A percentile compares a stretch with the other conserved stretches of the same genome.
These are phyloP conservation scores for Microcos paniculata DNA, from an alignment of 345 rosid genomes.

Conservation along the genomic window DNA sequence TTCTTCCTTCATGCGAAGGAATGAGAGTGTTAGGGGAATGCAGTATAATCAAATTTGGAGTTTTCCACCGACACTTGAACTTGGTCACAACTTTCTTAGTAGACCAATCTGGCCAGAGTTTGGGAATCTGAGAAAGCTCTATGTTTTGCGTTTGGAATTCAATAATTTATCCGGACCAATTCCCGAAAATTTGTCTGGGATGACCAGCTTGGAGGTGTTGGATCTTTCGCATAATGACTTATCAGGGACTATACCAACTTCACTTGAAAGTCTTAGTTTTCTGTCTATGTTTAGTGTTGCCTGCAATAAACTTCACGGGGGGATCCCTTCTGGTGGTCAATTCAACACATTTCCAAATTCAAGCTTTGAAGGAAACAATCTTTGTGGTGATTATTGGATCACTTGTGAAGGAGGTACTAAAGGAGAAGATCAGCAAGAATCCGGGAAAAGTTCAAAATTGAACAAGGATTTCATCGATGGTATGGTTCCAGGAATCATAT, in stretches of 20 bases:
- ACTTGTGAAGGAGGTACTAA: constrained; percentile 25
- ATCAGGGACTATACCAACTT: constrained; percentile 37
- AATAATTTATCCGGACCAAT: constrained; percentile 37
- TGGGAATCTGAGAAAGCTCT: constrained; percentile 46
- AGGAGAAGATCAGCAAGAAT: background rate
- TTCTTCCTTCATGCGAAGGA: constrained; percentile 45
- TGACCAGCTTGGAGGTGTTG: constrained; percentile 47
- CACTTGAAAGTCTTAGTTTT: constrained; percentile 37
- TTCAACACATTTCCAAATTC: constrained; percentile 66
- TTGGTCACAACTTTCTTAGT: constrained; percentile 32
- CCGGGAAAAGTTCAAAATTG: background rate
- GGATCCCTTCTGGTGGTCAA: constrained; percentile 58
- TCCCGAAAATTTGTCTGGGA: constrained; percentile 38
- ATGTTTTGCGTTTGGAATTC: constrained; percentile 36
- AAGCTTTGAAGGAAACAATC: constrained; percentile 62
- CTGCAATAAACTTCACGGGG: constrained; percentile 47
- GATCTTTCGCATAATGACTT: constrained; percentile 44
- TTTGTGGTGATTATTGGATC: constrained; percentile 59
- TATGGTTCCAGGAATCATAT: constrained; percentile 53
- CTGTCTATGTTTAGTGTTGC: constrained; percentile 57
- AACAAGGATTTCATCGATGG: constrained; percentile 34
- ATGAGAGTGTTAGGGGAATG: constrained; percentile 41
- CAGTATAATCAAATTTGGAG: constrained; percentile 50
- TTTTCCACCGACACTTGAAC: constrained; percentile 38
- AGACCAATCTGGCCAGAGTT: constrained; percentile 49